Conservation (phyloP, 2,329 filamentous ascomycete genomes). For the Alternaria arborescens region DNA sequence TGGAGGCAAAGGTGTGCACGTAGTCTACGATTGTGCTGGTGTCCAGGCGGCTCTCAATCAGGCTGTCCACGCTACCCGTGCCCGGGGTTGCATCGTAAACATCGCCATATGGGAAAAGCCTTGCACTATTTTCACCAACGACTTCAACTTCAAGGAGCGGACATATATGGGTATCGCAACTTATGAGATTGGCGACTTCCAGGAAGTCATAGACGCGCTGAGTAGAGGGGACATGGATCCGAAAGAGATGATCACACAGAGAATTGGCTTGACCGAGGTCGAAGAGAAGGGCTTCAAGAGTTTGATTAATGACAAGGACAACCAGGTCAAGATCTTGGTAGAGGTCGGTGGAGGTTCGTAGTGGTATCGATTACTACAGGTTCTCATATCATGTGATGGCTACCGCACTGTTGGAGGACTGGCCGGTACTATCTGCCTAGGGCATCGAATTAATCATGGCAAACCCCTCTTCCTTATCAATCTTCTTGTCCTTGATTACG, state of each 20-base stretch:
- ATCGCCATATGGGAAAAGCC: slow-evolving; percentile 66
- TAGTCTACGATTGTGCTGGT: slow-evolving; percentile 63
- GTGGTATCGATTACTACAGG: background rate
- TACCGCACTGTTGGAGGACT: background rate
- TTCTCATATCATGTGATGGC: background rate
- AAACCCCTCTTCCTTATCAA: background rate
- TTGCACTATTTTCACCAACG: slow-evolving; percentile 60
- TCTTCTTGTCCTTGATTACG: background rate
- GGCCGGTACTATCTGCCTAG: background rate
- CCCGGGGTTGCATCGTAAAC: slow-evolving; percentile 62
- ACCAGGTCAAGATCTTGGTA: slow-evolving; percentile 60
- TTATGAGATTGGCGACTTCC: slow-evolving; percentile 62
- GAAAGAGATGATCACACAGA: slow-evolving; percentile 60
- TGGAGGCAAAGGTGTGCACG: slow-evolving; percentile 57
- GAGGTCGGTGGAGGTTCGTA: slow-evolving; percentile 42
- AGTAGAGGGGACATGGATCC: slow-evolving; percentile 55
- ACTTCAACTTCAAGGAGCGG: slow-evolving; percentile 62
- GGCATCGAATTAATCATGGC: background rate
- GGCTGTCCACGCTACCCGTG: slow-evolving; percentile 59
- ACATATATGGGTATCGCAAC: slow-evolving; percentile 63
- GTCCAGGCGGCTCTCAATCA: slow-evolving; percentile 61
- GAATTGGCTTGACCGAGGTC: slow-evolving; percentile 57
- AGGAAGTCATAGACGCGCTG: slow-evolving; percentile 56
- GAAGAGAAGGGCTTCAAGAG: slow-evolving; percentile 58
- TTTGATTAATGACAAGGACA: slow-evolving; percentile 59